Base-by-base conservation (phyloP, 2,329 filamentous ascomycete genomes). In the Plectosphaerella plurivora region DNA sequence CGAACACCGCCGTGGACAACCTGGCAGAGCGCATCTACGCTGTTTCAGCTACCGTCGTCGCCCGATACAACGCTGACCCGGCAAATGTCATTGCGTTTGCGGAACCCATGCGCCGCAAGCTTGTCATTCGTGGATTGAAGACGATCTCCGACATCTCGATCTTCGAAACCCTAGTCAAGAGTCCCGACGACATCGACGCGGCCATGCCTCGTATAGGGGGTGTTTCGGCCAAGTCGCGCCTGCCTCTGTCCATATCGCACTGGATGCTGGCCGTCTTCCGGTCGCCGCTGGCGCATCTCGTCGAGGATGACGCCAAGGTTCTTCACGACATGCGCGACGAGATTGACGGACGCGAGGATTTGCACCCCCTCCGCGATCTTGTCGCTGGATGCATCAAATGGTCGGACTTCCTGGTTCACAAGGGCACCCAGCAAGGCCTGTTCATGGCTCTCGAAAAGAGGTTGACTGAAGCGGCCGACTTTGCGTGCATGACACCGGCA, bases 391-490 rank as follows among this genome's bases (percentile, higher is more conserved):
- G 11, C 12, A 39, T 39, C 36, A 39, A 4, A 5, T 39, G 36
- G 36, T 7, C 6, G 5, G 36, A 39, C 6, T 39, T 39, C n/a
- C n/a, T 39, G 25, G 15, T 5, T 39, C 36, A 12, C 36, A n/a
- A 8, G 3, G 37, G 1, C 22, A 28, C 22, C 15, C 18, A 20
- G 5, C 18, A 45, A 22, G 33, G 22, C 18, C 33, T 63, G 47
- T 59, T 54, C 18, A 56, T 57, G 8, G 47, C 59, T n/a, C 44
- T 57, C 4, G 33, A 54, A 8, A 51, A 50, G 2, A 60, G 61
- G 3, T 51, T 66, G 22, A 53, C 56, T 3, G 57, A 60, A 10
- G 55, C 56, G 6, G 60, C 54, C 20, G 54, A 55, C 25, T 58
- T 66, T 45, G 52, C 55, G 10, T 37, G 50, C 36, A 41, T 51